Evolutionary conservation across 768 basidiomycete species (phyloP).

Genomic region (Russula abietina): DNA sequence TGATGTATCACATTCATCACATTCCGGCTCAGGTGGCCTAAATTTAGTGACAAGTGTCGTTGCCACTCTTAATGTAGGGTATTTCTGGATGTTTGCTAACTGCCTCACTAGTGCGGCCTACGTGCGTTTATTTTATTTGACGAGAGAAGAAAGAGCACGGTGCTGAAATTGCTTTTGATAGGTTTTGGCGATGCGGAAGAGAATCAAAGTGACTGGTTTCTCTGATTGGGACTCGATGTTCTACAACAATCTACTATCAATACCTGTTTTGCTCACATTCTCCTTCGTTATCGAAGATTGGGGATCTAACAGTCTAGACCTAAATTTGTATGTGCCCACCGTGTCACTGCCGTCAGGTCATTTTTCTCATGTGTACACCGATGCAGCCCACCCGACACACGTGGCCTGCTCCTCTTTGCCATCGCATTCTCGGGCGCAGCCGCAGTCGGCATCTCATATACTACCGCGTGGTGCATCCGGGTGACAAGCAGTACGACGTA

Average conservation of each 20-base stretch:
- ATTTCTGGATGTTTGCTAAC: conserved; percentile 95
- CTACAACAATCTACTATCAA: conserved; percentile 94
- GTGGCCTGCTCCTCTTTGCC: conserved; percentile 71
- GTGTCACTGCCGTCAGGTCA: not conserved
- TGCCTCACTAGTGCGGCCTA: conserved; percentile 87
- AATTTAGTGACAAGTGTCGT: conserved; percentile 42
- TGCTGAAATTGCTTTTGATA: conserved; percentile 30
- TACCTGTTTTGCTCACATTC: conserved; percentile 79
- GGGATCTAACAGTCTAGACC: conserved; percentile 65
- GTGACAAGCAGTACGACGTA: conserved; percentile 98
- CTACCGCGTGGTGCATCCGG: conserved; percentile 97
- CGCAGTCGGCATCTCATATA: conserved; percentile 96
- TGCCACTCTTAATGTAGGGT: conserved; percentile 66
- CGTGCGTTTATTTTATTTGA: conserved; percentile 42
- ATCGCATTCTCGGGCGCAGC: conserved; percentile 97
- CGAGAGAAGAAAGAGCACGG: not conserved
- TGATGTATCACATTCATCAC: conserved; percentile 41
- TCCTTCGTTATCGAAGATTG: conserved; percentile 88
- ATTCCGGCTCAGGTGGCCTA: conserved; percentile 27
- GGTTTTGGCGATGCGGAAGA: conserved; percentile 94
- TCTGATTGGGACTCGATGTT: conserved; percentile 99
- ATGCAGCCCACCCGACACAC: conserved; percentile 72
- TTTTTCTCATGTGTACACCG: not conserved
- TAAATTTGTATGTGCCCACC: conserved; percentile 73
- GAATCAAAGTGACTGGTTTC: conserved; percentile 92